These are phyloP conservation scores for Austroboletus eburneus DNA, from an alignment of 768 basidiomycete species.

Conservation along the genomic window DNA sequence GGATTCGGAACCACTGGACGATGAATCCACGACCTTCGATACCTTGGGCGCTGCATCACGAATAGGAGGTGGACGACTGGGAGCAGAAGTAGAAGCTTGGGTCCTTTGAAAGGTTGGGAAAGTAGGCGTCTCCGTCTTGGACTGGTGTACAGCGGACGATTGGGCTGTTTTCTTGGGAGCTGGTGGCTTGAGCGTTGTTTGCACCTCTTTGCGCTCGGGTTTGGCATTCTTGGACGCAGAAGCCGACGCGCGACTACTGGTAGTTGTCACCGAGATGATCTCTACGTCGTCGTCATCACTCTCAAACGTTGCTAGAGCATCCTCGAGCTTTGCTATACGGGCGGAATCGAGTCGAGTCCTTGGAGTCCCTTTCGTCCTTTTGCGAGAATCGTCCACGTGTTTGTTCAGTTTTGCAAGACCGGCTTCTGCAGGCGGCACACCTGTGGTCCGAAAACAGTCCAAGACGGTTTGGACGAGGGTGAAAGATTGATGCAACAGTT, in stretches of 20 bases:
- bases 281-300: slow-evolving; percentile 60
- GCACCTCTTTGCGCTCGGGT: slow-evolving; percentile 16
- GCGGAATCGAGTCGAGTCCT: slow-evolving; percentile 51
- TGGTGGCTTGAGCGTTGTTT: slow-evolving; percentile 16
- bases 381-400: slow-evolving; percentile 57
- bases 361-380: slow-evolving; percentile 38
- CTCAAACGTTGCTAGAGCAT: slow-evolving; percentile 60
- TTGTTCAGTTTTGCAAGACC: slow-evolving; percentile 65
- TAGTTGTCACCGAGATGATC: slow-evolving; percentile 40
- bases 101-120: slow-evolving; percentile 43
- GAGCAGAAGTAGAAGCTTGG: slow-evolving; percentile 27
- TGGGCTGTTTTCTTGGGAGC: slow-evolving; percentile 15
- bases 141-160: slow-evolving; percentile 16
- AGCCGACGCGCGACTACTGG: slow-evolving; percentile 11
- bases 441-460: slow-evolving; percentile 65
- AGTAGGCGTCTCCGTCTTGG: slow-evolving; percentile 35
- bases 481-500: slow-evolving; percentile 86
- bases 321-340: slow-evolving; percentile 63
- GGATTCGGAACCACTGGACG: slow-evolving; percentile 45
- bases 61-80: slow-evolving; percentile 28
- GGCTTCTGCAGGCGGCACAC: slow-evolving; percentile 49
- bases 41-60: slow-evolving; percentile 6
- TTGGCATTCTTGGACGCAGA: slow-evolving; percentile 12
- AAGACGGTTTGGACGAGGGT: slow-evolving; percentile 77
- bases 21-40: slow-evolving; percentile 16